Evolutionary conservation across 805 yeast genomes (phyloP), one percentile per base, ranked within the genome.

Genomic region (Wickerhamiella azyma): DNA sequence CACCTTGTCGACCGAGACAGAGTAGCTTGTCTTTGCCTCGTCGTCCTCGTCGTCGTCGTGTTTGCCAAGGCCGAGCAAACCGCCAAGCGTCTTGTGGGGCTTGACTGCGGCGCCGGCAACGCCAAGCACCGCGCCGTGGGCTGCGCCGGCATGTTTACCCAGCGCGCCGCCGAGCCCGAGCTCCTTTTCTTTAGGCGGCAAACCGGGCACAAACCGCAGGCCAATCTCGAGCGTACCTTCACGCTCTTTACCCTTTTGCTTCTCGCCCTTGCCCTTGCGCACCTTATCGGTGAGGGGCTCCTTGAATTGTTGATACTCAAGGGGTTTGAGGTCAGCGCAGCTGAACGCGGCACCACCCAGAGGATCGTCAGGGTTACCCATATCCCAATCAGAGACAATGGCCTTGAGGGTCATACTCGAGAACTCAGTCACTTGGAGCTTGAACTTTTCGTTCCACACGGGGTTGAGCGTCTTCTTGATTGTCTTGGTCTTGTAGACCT

Each of bases 391-490:
- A 58, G 59, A 71, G 13, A 83, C 75, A 30, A 71, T 72, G 35
- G 78, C 66, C 11, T 70, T 62, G 37, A 56, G 44, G 9, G 43
- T 35, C 11, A 52, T 14, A 29, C 41, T 32, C 39, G 47, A 19
- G 45, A 47, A 28, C 26, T 54, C 49, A 11, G 37, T 47, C n/a
- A 56, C 45, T 16, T 53, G 44, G 33, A 56, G 48, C 9, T 56
- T 50, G 38, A 77, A 72, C 14, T 65, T 60, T 66, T 86, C 96
- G 60, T 88, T 80, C 86, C 89, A 92, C 1, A 66, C 74, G n/a
- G 99, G 99, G 49, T 82, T 74, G 54, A 92, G 70, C 0, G 96
- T 85, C 71, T 81, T 86, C 72, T 88, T 92, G 50, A 75, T 68
- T 26, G 79, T 79, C 64, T 84, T 80, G 32, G 95, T 75, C 67